These are phyloP conservation scores for Ophiocordyceps australis DNA, from an alignment of 2,329 filamentous ascomycete species.

Conservation along the genomic window DNA sequence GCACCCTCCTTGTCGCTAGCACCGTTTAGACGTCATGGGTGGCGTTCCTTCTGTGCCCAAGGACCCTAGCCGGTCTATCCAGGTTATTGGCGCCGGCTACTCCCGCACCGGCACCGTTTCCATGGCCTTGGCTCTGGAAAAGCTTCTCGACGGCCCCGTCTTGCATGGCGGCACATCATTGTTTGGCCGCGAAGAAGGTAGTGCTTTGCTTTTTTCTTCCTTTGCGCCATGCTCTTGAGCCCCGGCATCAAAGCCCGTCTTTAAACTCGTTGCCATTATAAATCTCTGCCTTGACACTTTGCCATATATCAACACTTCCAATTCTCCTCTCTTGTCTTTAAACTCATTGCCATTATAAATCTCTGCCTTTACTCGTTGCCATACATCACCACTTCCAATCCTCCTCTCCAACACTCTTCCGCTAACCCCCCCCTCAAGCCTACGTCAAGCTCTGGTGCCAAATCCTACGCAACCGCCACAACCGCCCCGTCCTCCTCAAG, in stretches of 20 bases:
- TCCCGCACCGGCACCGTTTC: constrained; percentile 19
- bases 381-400: too few relatives aligned
- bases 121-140: constrained; percentile 25
- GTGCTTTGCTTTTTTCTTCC: neutral
- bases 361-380: too few relatives aligned
- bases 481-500: constrained; percentile 9
- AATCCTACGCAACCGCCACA: constrained; percentile 2
- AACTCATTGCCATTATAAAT: too few relatives aligned
- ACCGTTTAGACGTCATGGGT: too few relatives aligned
- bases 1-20: too few relatives aligned
- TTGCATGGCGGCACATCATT: constrained; percentile 27
- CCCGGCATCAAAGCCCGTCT: too few relatives aligned
- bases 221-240: neutral
- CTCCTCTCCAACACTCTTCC: too few relatives aligned
- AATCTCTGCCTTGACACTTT: too few relatives aligned
- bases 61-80: constrained; percentile 12
- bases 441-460: constrained; percentile 4
- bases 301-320: too few relatives aligned
- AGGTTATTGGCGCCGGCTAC: constrained; percentile 23
- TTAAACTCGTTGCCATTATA: too few relatives aligned
- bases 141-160: constrained; percentile 26
- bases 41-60: constrained; percentile 12
- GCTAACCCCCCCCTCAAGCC: neutral
- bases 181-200: constrained; percentile 15
- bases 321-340: too few relatives aligned